Evolutionary conservation across 495 filamentous ascomycete genomes (phyloP).

Genomic region (Tricharina praecox): DNA sequence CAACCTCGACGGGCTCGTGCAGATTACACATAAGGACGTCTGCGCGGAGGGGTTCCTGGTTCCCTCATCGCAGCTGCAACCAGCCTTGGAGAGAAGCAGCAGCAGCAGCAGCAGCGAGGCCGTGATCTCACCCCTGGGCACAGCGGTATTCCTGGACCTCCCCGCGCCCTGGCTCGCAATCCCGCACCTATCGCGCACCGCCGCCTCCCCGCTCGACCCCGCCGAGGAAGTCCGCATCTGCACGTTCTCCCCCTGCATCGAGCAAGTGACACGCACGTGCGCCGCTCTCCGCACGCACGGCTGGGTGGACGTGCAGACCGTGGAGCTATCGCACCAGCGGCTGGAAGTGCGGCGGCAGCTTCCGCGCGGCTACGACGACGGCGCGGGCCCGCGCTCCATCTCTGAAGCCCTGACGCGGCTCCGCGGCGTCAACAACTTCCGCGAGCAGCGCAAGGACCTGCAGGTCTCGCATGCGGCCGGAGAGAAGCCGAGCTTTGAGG

Average conservation of each 20-base stretch:
- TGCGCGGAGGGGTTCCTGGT: slow-evolving; percentile 71
- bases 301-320: slow-evolving; percentile 88
- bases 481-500: slow-evolving; percentile 12
- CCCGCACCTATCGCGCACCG: slow-evolving; percentile 54
- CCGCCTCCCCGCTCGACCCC: slow-evolving; percentile 44
- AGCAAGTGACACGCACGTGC: slow-evolving; percentile 77
- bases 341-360: slow-evolving; percentile 64
- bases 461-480: slow-evolving; percentile 1
- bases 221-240: slow-evolving; percentile 54
- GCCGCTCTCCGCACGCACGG: slow-evolving; percentile 55
- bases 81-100: not conserved
- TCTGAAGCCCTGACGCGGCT: slow-evolving; percentile 59
- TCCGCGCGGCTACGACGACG: slow-evolving; percentile 34
- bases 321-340: slow-evolving; percentile 58
- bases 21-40: slow-evolving; percentile 81
- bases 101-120: slow-evolving; percentile 26
- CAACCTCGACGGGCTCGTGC: slow-evolving; percentile 50
- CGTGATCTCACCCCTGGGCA: slow-evolving; percentile 45
- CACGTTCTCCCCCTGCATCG: slow-evolving; percentile 91
- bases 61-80: no score
- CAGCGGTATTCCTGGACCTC: slow-evolving; percentile 77
- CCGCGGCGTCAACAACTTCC: slow-evolving; percentile 46
- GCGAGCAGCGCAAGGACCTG: slow-evolving; percentile 15
- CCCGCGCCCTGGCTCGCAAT: slow-evolving; percentile 87
- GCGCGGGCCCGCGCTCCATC: slow-evolving; percentile 44